Evolutionary conservation across 352 stramenopile species (phyloP), one percentile per base, ranked within the genome.

Genomic region (Phytophthora quininea): DNA sequence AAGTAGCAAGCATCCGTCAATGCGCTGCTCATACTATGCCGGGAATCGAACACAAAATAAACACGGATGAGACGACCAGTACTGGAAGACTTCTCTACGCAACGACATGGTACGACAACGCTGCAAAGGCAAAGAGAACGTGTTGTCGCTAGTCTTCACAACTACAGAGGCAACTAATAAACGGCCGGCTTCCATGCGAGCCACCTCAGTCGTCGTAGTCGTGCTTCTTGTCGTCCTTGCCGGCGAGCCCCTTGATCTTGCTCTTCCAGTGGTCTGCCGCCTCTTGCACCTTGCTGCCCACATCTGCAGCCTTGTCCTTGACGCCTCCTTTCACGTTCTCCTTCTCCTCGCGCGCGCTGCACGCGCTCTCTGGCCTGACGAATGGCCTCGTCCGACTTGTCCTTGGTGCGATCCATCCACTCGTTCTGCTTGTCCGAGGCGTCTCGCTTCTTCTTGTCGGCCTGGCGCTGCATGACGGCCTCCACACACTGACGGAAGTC

Each of bases 401-500:
- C 60, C 33, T 80, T 77, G 32, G 73, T 58, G 50, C 73, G 71
- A 42, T 90, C 84, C 77, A 90, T 89, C 84, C 84, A 90, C 43
- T 64, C 73, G 54, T 76, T 48, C 27, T 79, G 68, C 5, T 73
- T 57, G 10, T 74, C 53, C 19, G 27, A 14, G 15, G 56, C 42
- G 29, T 51, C 46, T 15, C 40, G 14, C 19, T 70, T 64, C 46
- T 77, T 69, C 4, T 62, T 51, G 32, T 84, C 42, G 10, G 78
- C 55, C 27, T 75, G 70, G 15, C 75, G 76, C 9, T 68, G 62
- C 64, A 88, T 82, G 15, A 67, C 80, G 33, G 90, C 80, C 73
- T 88, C 69, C 46, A 95, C 84, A 60, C 86, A 95, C 35, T 88
- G 74, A 24, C 84, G 85, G 62, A 80, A 95, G 38, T 89, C 79